A percentile compares a stretch with the other conserved stretches of the same genome.
Evolutionary conservation across 2,329 filamentous ascomycete species (phyloP).

Genomic region (Ceratocystis smalleyi): DNA sequence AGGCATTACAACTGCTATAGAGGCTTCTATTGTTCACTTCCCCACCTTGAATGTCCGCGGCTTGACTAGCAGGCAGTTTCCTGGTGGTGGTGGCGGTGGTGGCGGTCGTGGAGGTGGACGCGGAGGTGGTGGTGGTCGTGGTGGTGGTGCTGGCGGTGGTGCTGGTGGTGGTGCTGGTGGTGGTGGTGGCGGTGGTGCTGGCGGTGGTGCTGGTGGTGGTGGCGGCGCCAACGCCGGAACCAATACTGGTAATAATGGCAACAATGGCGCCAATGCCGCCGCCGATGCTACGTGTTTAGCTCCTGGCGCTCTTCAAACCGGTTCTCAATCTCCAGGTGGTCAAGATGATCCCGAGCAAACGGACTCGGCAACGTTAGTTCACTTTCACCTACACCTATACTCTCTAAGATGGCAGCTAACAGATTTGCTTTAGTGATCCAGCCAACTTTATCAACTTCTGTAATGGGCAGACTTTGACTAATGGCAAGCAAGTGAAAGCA

Average conservation of each 20-base stretch:
- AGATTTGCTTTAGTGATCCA: conserved; percentile 29
- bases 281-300: conserved; percentile 27
- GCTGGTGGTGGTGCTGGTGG: conserved; percentile 18
- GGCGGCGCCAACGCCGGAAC: conserved; percentile 20
- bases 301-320: conserved; percentile 33
- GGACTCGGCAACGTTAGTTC: conserved; percentile 36
- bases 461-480: conserved; percentile 38
- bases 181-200: conserved; percentile 17
- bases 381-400: not conserved
- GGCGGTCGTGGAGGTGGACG: not conserved
- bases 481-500: conserved; percentile 40
- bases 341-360: conserved; percentile 33
- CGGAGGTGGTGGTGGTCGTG: conserved; percentile 17
- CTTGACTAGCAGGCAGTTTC: conserved; percentile 30
- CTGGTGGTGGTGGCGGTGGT: conserved; percentile 19
- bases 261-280: conserved; percentile 19
- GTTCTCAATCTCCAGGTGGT: conserved; percentile 35
- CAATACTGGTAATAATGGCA: conserved; percentile 20
- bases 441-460: conserved; percentile 53
- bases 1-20: conserved; percentile 31
- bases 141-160: not conserved
- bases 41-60: conserved; percentile 25
- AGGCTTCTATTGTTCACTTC: conserved; percentile 30
- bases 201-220: conserved; percentile 13
- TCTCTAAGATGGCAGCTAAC: conserved; percentile 17